Evolutionary conservation across 2,329 filamentous ascomycete genomes (phyloP), one percentile per base, ranked within the genome.

Genomic region (Hirsutella thompsonii): DNA sequence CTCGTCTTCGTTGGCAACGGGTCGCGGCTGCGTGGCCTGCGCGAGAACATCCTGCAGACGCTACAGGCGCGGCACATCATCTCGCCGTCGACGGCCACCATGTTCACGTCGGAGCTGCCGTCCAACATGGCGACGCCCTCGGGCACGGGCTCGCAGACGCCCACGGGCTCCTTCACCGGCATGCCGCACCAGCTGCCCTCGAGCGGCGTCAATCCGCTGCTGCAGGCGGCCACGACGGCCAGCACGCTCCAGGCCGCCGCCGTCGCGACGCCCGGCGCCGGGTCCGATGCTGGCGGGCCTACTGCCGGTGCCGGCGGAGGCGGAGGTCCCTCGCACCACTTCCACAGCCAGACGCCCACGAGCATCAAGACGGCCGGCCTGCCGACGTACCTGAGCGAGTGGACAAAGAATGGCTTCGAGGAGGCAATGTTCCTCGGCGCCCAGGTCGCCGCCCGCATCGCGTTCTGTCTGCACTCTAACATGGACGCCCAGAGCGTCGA

Each of bases 81-180:
- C 49, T 94, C 89, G 2, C 92, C 92, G 0, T 89, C 83, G 21
- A 90, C 87, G 1, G 88, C 87, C 39, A 95, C 89, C 34, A 96
- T 96, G 54, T 96, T 96, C 70, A 94, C 89, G 29, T 94, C 88
- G 19, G 92, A 98, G 61, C 79, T 96, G 30, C 92, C 92, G 8
- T 95, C 88, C 8, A 90, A 92, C 62, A 76, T 95, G 56, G 88
- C 85, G 23, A 96, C 92, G 0, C 92, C 92, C 1, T 74, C 83
- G 10, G 89, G 87, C 18, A 96, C 90, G 1, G 90, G 90, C 28
- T 79, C 88, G 14, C 92, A 94, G 61, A 96, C 90, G 1, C 93
- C 92, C 1, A 86, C 85, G 2, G 72, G 67, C 51, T 74, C 66
- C 47, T 74, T 67, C 57, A 68, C 59, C 55, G 79, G 55, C 46